Conservation (phyloP, 208 protist genomes). For the Trichomonas vaginalis region DNA sequence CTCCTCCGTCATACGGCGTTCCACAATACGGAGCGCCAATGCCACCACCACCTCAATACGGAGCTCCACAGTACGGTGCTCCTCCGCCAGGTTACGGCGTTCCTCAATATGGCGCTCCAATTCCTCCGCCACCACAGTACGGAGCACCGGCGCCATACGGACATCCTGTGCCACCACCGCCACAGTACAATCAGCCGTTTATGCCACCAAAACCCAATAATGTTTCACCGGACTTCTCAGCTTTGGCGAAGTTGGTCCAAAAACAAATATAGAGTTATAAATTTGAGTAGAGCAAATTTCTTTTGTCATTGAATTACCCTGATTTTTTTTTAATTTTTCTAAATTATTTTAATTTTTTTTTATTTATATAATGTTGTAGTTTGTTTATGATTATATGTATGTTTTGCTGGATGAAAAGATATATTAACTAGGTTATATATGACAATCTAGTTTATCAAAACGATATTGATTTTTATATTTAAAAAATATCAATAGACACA, state of each 20-base stretch:
- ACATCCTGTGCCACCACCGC: not conserved
- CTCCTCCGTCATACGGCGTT: not conserved
- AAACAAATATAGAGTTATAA: not conserved
- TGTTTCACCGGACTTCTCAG: not conserved
- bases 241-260: not conserved
- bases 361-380: too few species aligned
- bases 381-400: too few species aligned
- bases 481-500: too few species aligned
- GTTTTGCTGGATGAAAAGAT: too few species aligned
- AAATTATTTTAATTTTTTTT: too few species aligned
- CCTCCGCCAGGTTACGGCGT: not conserved
- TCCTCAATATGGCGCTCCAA: not conserved
- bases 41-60: not conserved
- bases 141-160: not conserved
- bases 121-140: not conserved
- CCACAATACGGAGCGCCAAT: not conserved
- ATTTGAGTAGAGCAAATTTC: too few species aligned
- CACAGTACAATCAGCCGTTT: not conserved
- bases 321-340: too few species aligned
- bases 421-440: too few species aligned
- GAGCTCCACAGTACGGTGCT: not conserved
- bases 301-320: too few species aligned
- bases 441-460: too few species aligned
- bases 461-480: too few species aligned
- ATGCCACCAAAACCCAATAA: not conserved